phyloP scores from a whole-genome alignment of 495 filamentous ascomycete genomes.

The Hypoxylon lienhwacheense region DNA sequence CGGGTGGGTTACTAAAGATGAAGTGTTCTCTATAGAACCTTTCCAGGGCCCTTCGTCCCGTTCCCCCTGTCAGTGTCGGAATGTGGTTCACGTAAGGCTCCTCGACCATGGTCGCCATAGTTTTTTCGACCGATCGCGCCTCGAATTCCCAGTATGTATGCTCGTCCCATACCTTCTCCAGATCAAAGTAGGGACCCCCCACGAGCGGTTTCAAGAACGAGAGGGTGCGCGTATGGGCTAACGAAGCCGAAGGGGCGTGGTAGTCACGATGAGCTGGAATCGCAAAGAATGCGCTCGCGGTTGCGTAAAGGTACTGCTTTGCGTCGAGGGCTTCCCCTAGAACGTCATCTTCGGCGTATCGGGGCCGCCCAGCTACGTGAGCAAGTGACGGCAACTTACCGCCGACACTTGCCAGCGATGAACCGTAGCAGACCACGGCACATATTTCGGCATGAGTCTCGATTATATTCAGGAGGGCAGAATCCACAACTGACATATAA shows the following conservation, averaged over 20 bases:
- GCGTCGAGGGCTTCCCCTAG: neutral
- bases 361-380: constrained; percentile 17
- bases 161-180: constrained; percentile 64
- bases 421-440: constrained; percentile 40
- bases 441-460: constrained; percentile 32
- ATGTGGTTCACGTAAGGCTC: constrained; percentile 65
- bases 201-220: constrained; percentile 55
- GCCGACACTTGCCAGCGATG: neutral
- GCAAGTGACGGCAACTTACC: constrained; percentile 21
- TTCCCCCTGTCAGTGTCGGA: constrained; percentile 54
- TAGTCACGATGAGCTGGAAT: constrained; percentile 48
- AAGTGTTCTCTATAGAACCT: constrained; percentile 77
- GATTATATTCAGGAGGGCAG: constrained; percentile 11
- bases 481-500: neutral
- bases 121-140: constrained; percentile 54
- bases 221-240: constrained; percentile 57
- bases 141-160: constrained; percentile 59
- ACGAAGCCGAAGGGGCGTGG: constrained; percentile 39
- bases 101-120: constrained; percentile 62
- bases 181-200: constrained; percentile 58
- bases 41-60: constrained; percentile 67
- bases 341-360: neutral
- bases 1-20: constrained; percentile 67
- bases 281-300: constrained; percentile 38
- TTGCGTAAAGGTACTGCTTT: constrained; percentile 40